Conservation (phyloP, 371 early-diverging fungal species). For the Saksenaea vasiformis region DNA sequence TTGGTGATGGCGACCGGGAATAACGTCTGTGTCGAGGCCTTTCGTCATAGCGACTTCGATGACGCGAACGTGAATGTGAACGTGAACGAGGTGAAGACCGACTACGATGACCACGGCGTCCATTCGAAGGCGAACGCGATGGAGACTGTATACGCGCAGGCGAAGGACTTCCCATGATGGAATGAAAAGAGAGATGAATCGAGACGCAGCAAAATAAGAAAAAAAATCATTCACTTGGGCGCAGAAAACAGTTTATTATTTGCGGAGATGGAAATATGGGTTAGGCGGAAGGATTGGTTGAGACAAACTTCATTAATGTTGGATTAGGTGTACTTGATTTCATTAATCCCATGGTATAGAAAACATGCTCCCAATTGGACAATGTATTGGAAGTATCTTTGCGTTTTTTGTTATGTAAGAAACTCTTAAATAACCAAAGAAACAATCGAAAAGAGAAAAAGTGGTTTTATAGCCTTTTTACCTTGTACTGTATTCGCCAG, state of each 20-base stretch:
- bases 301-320: neutral
- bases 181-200: neutral
- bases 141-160: constrained; percentile 8
- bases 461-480: neutral
- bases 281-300: neutral
- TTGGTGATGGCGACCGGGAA: constrained; percentile 24
- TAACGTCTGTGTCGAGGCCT: constrained; percentile 10
- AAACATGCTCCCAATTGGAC: constrained; percentile 1
- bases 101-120: neutral
- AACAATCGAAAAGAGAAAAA: neutral
- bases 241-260: too few relatives aligned
- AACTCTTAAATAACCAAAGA: neutral
- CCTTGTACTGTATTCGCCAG: neutral
- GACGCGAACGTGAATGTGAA: constrained; percentile 13
- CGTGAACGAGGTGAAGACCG: neutral
- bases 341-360: constrained; percentile 5
- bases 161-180: constrained; percentile 5
- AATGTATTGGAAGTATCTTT: constrained; percentile 5
- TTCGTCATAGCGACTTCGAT: constrained; percentile 12
- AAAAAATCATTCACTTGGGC: too few relatives aligned
- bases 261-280: too few relatives aligned
- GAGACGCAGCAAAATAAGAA: neutral
- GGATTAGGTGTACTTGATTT: constrained; percentile 4
- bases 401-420: neutral
- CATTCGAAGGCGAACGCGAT: constrained; percentile 11